Evolutionary conservation across 306 rosid genomes (phyloP).

Genomic region (Gynostemma pentaphyllum): DNA sequence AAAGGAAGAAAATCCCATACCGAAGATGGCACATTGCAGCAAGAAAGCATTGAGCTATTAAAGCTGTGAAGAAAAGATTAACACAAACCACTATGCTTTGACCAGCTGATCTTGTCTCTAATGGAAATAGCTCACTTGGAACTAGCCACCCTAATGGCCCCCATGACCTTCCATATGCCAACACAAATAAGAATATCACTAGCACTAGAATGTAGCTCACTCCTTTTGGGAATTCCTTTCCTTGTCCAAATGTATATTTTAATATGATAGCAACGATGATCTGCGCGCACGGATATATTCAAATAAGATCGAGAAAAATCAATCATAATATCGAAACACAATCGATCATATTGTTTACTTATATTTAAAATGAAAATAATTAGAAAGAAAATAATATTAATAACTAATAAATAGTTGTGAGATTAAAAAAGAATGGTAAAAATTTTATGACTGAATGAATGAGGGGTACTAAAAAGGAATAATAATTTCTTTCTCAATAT

Average conservation of each 20-base stretch:
- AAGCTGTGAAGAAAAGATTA: constrained; percentile 74
- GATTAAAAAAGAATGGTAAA: too few species aligned
- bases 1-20: constrained; percentile 82
- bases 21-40: constrained; percentile 70
- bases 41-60: constrained; percentile 78
- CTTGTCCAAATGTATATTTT: constrained; percentile 73
- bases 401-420: too few species aligned
- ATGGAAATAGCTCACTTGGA: constrained; percentile 84
- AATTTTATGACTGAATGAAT: too few species aligned
- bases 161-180: constrained; percentile 97
- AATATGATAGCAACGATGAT: constrained; percentile 42
- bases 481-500: too few species aligned
- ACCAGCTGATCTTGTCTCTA: constrained; percentile 84
- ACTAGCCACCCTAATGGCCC: constrained; percentile 94
- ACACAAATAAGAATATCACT: constrained; percentile 53
- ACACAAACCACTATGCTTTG: constrained; percentile 87
- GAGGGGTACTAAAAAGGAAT: too few species aligned
- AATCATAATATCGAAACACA: too few species aligned
- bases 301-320: too few species aligned
- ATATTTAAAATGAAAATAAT: too few species aligned
- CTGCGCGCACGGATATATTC: too few species aligned
- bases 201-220: constrained; percentile 51
- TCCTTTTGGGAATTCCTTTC: constrained; percentile 52
- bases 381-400: too few species aligned
- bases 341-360: too few species aligned